Evolutionary conservation across 164 flowering plant species (phyloP).

Genomic region (Aristolochia fimbriata): DNA sequence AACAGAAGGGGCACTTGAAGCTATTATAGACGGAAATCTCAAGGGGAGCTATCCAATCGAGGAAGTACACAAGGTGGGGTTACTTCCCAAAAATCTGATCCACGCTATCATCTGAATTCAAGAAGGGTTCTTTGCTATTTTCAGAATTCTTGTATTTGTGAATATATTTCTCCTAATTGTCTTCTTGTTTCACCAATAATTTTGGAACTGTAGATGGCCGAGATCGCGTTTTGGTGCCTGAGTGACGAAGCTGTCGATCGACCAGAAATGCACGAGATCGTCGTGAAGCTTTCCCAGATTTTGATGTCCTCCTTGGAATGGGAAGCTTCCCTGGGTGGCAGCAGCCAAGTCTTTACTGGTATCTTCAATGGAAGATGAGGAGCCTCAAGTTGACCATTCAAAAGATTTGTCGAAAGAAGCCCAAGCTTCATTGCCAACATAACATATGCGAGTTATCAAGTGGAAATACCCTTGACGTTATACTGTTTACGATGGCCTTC

Average conservation of each 20-base stretch:
- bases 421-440: no score
- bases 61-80: slow-evolving; percentile 46
- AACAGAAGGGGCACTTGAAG: slow-evolving; percentile 38
- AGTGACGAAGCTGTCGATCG: slow-evolving; percentile 26
- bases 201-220: slow-evolving; percentile 44
- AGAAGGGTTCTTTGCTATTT: no score
- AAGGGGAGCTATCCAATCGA: slow-evolving; percentile 43
- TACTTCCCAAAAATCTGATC: neutral
- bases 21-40: slow-evolving; percentile 38
- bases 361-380: slow-evolving; percentile 41
- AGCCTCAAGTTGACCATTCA: neutral
- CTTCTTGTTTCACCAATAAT: neutral
- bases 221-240: slow-evolving; percentile 38
- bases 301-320: slow-evolving; percentile 39
- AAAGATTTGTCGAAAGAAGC: no score
- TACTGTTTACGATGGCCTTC: no score
- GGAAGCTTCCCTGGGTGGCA: slow-evolving; percentile 71
- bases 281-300: slow-evolving; percentile 38
- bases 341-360: slow-evolving; percentile 60
- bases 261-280: slow-evolving; percentile 62
- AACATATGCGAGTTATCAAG: no score
- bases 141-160: neutral
- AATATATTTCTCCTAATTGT: neutral
- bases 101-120: no score
- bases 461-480: no score